These are phyloP conservation scores for Plectranthus barbatus DNA, from an alignment of 257 asterid genomes.

Conservation along the genomic window DNA sequence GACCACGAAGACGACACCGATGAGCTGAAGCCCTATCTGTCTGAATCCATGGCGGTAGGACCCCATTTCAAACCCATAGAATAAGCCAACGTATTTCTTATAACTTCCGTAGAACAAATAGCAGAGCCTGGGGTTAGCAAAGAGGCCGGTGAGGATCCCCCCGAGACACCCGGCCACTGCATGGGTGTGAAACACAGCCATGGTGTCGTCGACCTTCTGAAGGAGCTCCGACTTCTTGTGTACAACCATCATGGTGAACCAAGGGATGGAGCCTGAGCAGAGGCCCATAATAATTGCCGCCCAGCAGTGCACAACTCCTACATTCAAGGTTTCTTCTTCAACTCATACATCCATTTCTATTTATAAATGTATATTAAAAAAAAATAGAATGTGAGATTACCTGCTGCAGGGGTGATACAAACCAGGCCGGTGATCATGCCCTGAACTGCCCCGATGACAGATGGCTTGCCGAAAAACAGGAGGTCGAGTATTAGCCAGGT, in stretches of 20 bases:
- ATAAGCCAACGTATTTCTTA: slow-evolving; percentile 21
- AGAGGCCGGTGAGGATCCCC: slow-evolving; percentile 57
- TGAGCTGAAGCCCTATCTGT: slow-evolving; percentile 47
- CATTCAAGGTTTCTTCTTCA: not conserved
- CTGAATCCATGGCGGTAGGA: slow-evolving; percentile 22
- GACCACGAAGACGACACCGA: slow-evolving; percentile 33
- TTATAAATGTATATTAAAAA: too few species aligned
- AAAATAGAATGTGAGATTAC: slow-evolving; percentile 11
- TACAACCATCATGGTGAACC: slow-evolving; percentile 82
- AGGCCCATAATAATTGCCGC: slow-evolving; percentile 69
- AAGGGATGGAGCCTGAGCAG: slow-evolving; percentile 70
- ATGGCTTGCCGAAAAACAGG: slow-evolving; percentile 42
- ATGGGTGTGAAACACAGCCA: slow-evolving; percentile 79
- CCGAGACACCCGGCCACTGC: slow-evolving; percentile 66
- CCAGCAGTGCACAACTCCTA: slow-evolving; percentile 74
- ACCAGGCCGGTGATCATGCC: slow-evolving; percentile 68
- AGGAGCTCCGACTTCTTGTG: slow-evolving; percentile 63
- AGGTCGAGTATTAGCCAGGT: slow-evolving; percentile 55
- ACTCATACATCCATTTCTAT: too few species aligned
- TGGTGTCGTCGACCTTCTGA: slow-evolving; percentile 67
- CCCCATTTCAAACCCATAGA: slow-evolving; percentile 31
- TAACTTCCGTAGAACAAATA: slow-evolving; percentile 31
- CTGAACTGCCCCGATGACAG: slow-evolving; percentile 61
- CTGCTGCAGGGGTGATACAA: slow-evolving; percentile 63
- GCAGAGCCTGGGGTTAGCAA: slow-evolving; percentile 52